Conservation (phyloP, 2,329 filamentous ascomycete genomes). For the Calonectria pseudoreteaudii region DNA sequence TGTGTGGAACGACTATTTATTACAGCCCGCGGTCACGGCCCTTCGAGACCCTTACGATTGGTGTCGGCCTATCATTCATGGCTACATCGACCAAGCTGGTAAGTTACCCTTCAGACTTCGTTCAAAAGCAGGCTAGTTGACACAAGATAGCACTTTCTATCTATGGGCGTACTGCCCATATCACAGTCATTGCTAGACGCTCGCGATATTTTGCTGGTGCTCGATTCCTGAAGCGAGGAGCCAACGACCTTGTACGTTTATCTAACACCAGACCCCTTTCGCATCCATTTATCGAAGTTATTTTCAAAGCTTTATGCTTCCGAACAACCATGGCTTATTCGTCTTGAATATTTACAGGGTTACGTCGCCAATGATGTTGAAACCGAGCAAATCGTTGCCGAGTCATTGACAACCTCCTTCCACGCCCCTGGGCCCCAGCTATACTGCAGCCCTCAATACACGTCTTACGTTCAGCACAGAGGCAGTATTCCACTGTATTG, state of each 20-base stretch:
- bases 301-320: neutral
- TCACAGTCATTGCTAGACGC: slow-evolving; percentile 91
- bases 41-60: slow-evolving; percentile 91
- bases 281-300: no score
- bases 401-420: slow-evolving; percentile 94
- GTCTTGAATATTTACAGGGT: slow-evolving; percentile 59
- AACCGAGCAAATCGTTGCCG: slow-evolving; percentile 97
- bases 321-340: neutral
- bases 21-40: slow-evolving; percentile 77
- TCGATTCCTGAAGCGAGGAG: slow-evolving; percentile 91
- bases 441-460: slow-evolving; percentile 91
- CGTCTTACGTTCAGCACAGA: slow-evolving; percentile 95
- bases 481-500: slow-evolving; percentile 97
- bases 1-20: slow-evolving; percentile 93
- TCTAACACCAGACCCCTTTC: neutral
- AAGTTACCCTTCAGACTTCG: slow-evolving; percentile 25
- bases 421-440: slow-evolving; percentile 88
- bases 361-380: slow-evolving; percentile 99
- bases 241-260: slow-evolving; percentile 78
- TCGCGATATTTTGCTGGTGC: slow-evolving; percentile 96
- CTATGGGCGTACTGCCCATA: slow-evolving; percentile 89
- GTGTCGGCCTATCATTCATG: slow-evolving; percentile 96
- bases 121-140: neutral
- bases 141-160: slow-evolving; percentile 71
- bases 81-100: slow-evolving; percentile 91